phyloP scores from a whole-genome alignment of 495 filamentous ascomycete genomes.

The Podospora comata region DNA sequence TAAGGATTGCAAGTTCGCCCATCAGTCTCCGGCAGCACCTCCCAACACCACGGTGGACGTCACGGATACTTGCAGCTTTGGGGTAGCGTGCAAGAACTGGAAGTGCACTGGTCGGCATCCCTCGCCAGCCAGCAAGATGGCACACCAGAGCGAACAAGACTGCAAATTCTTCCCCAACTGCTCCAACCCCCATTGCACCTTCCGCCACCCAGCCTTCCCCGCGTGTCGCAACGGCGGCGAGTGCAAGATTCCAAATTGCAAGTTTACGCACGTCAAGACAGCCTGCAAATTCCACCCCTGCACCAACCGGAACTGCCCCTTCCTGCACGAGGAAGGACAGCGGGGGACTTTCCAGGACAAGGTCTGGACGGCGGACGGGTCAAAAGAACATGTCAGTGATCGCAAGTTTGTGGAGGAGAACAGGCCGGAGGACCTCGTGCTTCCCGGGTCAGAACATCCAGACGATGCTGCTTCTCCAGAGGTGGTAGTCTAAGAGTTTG shows the following conservation, averaged over 20 bases:
- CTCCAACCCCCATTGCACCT: slow-evolving; percentile 79
- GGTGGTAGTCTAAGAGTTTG: slow-evolving; percentile 26
- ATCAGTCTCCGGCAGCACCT: slow-evolving; percentile 89
- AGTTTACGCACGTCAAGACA: slow-evolving; percentile 79
- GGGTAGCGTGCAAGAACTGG: slow-evolving; percentile 86
- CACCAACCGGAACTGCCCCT: slow-evolving; percentile 76
- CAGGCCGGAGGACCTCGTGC: slow-evolving; percentile 70
- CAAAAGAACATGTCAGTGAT: slow-evolving; percentile 74
- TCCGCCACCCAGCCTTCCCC: slow-evolving; percentile 74
- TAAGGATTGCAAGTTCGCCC: slow-evolving; percentile 84
- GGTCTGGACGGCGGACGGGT: slow-evolving; percentile 73
- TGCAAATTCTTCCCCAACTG: slow-evolving; percentile 97
- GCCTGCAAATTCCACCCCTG: slow-evolving; percentile 92
- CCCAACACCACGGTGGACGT: slow-evolving; percentile 73
- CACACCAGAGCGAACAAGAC: slow-evolving; percentile 76
- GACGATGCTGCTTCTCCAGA: slow-evolving; percentile 23
- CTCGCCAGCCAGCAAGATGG: slow-evolving; percentile 75
- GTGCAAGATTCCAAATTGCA: slow-evolving; percentile 79
- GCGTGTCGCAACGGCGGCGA: slow-evolving; percentile 92
- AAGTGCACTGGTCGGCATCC: slow-evolving; percentile 93
- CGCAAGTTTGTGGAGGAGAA: slow-evolving; percentile 80
- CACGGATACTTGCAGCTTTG: slow-evolving; percentile 76
- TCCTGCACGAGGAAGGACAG: slow-evolving; percentile 92
- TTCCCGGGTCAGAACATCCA: slow-evolving; percentile 52
- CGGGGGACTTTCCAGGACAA: slow-evolving; percentile 77